phyloP scores from a whole-genome alignment of 2,329 filamentous ascomycete genomes.

The Chrysoporthe austroafricana region DNA sequence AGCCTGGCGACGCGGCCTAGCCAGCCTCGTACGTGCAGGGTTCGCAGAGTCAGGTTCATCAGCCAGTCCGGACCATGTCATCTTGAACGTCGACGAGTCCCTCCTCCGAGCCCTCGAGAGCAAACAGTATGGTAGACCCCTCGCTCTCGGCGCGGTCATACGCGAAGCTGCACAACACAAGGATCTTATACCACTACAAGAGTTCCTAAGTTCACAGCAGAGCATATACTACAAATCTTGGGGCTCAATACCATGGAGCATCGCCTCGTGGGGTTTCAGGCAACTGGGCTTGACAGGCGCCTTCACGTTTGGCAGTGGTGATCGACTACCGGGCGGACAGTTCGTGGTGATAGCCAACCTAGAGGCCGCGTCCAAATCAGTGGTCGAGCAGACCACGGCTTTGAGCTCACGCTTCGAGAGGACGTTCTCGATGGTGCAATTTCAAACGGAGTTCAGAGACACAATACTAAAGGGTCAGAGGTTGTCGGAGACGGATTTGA shows the following conservation, averaged over 20 bases:
- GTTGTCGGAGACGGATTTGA: conserved; percentile 67
- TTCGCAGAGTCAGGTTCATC: conserved; percentile 32
- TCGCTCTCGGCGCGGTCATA: conserved; percentile 79
- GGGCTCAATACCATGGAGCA: conserved; percentile 69
- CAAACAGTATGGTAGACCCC: conserved; percentile 77
- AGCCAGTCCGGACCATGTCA: conserved; percentile 51
- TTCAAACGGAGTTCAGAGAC: conserved; percentile 60
- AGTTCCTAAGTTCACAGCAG: conserved; percentile 67
- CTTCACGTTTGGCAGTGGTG: conserved; percentile 45
- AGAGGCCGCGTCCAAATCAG: conserved; percentile 60
- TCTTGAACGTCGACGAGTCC: conserved; percentile 61
- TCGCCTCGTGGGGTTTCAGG: conserved; percentile 75
- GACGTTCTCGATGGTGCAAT: conserved; percentile 69
- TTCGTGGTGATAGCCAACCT: conserved; percentile 70
- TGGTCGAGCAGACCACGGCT: conserved; percentile 49
- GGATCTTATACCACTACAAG: conserved; percentile 70
- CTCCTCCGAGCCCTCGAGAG: conserved; percentile 74
- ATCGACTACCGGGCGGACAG: conserved; percentile 62
- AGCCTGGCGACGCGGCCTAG: conserved; percentile 41
- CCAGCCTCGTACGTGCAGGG: conserved; percentile 38
- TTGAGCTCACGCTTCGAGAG: conserved; percentile 62
- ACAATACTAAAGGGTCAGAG: conserved; percentile 52
- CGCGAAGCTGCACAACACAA: conserved; percentile 71
- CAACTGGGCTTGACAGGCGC: conserved; percentile 66
- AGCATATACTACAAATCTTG: conserved; percentile 76